Evolutionary conservation across 2,329 filamentous ascomycete species (phyloP), one percentile per base, ranked within the genome.

Genomic region (Microascus cirrosus): DNA sequence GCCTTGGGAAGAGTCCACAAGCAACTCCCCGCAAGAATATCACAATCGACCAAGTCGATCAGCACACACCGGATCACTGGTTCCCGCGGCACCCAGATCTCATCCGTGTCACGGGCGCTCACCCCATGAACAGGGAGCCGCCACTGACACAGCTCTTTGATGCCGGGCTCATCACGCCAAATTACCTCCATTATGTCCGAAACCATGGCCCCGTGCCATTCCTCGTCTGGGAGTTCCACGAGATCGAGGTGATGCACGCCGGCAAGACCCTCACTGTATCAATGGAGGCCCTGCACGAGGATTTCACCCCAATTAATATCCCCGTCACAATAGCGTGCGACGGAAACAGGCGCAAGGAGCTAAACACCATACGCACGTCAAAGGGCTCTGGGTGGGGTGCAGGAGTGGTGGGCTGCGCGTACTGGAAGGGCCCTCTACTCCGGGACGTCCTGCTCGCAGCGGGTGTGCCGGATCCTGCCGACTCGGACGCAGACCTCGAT

Each of bases 21-120:
- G n/a, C 54, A 15, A 7, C 25, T 3, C 34, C 36, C 18, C n/a
- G 36, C 3, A 56, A 48, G 36, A 39, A 51, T 54, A 67, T 73
- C 11, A 65, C 66, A 7, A 73, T 80, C 57, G 74, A 79, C 54
- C 76, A 78, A 61, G 67, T 69, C 2, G 78, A 81, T 60, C 76
- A 79, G 50, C 77, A 77, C 61, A 74, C 73, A 1, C 77, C 77
- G 0, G 77, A 81, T 63, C 80, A 79, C 59, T 81, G 77, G 78
- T 68, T 81, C 1, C 77, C 77, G 3, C 71, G 77, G 10, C 73
- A 70, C 1, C 66, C 68, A 0, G 63, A 76, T 28, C 68, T 81
- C 4, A 75, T 80, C 39, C 73, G 79, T 0, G 62, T 78, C 20
- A 81, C 77, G 0, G 77, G 78, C 3, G 78, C 78, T 52, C 77